Conservation (phyloP, 2,329 filamentous ascomycete species). For the Fusarium ambrosium region DNA sequence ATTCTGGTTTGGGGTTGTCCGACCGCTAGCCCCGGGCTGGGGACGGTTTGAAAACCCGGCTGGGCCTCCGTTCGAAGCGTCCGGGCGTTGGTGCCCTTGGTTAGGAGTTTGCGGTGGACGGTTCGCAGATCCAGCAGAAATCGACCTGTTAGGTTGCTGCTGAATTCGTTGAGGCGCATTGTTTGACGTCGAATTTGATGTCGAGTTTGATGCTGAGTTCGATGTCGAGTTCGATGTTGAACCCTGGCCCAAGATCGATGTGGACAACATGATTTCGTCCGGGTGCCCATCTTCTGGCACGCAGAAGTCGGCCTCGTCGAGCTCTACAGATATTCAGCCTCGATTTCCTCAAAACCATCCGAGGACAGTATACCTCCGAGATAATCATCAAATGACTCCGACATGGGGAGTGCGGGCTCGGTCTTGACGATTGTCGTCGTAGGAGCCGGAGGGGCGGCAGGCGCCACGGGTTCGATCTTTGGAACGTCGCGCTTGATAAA, state of each 20-base stretch:
- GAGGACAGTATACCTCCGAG: constrained; percentile 61
- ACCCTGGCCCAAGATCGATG: constrained; percentile 36
- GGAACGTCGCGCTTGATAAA: constrained; percentile 73
- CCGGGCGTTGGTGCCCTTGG: constrained; percentile 44
- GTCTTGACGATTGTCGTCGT: constrained; percentile 44
- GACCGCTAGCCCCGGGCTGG: constrained; percentile 27
- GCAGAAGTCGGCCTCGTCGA: constrained; percentile 83
- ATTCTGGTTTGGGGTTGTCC: constrained; percentile 38
- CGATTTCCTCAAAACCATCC: constrained; percentile 53
- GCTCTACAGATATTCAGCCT: constrained; percentile 66
- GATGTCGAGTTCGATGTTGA: not conserved
- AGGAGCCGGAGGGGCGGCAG: constrained; percentile 25
- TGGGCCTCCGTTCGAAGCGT: constrained; percentile 35
- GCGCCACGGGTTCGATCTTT: constrained; percentile 41
- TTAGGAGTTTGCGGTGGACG: constrained; percentile 53
- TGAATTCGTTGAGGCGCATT: constrained; percentile 41
- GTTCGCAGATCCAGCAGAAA: constrained; percentile 31
- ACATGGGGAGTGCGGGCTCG: constrained; percentile 42
- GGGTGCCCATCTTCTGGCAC: constrained; percentile 78
- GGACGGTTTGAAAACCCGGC: constrained; percentile 42
- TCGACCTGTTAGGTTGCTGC: constrained; percentile 39
- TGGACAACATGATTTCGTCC: constrained; percentile 77
- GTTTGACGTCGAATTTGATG: constrained; percentile 4
- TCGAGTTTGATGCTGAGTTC: not conserved
- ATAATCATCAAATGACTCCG: constrained; percentile 66